Conservation (phyloP, 2,329 filamentous ascomycete species). For the Aphanoascus verrucosus region DNA sequence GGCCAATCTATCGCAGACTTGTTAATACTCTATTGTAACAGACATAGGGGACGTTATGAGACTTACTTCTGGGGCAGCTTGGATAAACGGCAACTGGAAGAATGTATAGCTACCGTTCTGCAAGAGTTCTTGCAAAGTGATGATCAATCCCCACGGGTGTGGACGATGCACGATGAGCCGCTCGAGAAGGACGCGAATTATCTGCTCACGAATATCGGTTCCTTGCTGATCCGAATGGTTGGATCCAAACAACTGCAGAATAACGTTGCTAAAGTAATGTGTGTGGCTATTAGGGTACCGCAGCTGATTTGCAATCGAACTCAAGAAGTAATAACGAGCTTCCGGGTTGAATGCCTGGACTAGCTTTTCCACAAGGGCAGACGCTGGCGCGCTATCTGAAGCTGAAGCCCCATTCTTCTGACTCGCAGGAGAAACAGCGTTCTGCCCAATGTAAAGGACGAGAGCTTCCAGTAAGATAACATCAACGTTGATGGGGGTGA, state of each 20-base stretch:
- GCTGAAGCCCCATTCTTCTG: slow-evolving; percentile 49
- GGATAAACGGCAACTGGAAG: slow-evolving; percentile 87
- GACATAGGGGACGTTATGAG: neutral
- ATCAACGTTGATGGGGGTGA: slow-evolving; percentile 58
- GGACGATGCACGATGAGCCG: slow-evolving; percentile 79
- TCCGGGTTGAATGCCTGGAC: slow-evolving; percentile 65
- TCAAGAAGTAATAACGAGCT: slow-evolving; percentile 72
- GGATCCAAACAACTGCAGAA: slow-evolving; percentile 74
- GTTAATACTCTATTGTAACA: neutral
- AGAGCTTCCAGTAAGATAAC: slow-evolving; percentile 65
- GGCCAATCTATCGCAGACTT: slow-evolving; percentile 28
- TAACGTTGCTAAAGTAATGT: slow-evolving; percentile 78
- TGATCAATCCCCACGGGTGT: slow-evolving; percentile 89
- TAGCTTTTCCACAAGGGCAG: slow-evolving; percentile 63
- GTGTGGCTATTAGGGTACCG: slow-evolving; percentile 83
- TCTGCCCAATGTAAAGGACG: slow-evolving; percentile 68
- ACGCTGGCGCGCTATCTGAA: slow-evolving; percentile 59
- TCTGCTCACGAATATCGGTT: slow-evolving; percentile 74
- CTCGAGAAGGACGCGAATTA: slow-evolving; percentile 79
- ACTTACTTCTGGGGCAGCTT: slow-evolving; percentile 71
- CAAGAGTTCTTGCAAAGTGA: slow-evolving; percentile 76
- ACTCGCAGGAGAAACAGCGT: slow-evolving; percentile 52
- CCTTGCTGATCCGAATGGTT: slow-evolving; percentile 61
- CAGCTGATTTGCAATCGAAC: slow-evolving; percentile 80
- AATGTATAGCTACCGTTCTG: slow-evolving; percentile 87